Evolutionary conservation across 768 basidiomycete species (phyloP).

Genomic region (Russula lepida): DNA sequence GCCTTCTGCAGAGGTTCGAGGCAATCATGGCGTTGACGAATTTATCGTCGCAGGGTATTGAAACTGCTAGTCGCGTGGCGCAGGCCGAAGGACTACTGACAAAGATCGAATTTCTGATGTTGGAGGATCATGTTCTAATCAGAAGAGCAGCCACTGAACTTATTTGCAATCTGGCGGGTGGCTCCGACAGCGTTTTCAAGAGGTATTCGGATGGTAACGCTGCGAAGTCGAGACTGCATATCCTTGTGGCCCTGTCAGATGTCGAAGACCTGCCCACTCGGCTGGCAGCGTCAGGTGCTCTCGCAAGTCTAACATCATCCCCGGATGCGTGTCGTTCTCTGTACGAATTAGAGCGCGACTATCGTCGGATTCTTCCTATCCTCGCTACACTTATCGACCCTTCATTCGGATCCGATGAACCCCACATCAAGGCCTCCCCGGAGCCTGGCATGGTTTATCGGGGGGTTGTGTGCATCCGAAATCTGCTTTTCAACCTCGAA

Average conservation of each 20-base stretch:
- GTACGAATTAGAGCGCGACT: conserved; percentile 56
- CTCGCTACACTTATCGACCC: conserved; percentile 64
- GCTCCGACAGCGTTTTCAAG: conserved; percentile 67
- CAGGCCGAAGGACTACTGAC: conserved; percentile 49
- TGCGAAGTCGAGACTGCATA: conserved; percentile 60
- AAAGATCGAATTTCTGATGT: conserved; percentile 61
- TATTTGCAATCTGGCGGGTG: conserved; percentile 81
- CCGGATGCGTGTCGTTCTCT: conserved; percentile 52
- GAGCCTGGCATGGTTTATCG: conserved; percentile 68
- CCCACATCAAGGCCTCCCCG: conserved; percentile 29
- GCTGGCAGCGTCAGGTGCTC: conserved; percentile 82
- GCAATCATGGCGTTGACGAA: conserved; percentile 96
- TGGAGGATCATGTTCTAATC: conserved; percentile 77
- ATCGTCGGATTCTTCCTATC: conserved; percentile 53
- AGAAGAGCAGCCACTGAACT: conserved; percentile 86
- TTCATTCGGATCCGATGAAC: conserved; percentile 32
- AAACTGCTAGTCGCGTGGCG: conserved; percentile 59
- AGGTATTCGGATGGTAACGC: conserved; percentile 45
- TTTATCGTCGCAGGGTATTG: conserved; percentile 67
- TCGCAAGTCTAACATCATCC: conserved; percentile 70
- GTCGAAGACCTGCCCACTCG: conserved; percentile 80
- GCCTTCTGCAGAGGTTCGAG: conserved; percentile 81
- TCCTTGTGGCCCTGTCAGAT: conserved; percentile 79
- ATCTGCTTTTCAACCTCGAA: conserved; percentile 46
- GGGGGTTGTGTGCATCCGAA: conserved; percentile 65